Conservation (phyloP, 2,329 filamentous ascomycete genomes). For the Albifimbria verrucaria region DNA sequence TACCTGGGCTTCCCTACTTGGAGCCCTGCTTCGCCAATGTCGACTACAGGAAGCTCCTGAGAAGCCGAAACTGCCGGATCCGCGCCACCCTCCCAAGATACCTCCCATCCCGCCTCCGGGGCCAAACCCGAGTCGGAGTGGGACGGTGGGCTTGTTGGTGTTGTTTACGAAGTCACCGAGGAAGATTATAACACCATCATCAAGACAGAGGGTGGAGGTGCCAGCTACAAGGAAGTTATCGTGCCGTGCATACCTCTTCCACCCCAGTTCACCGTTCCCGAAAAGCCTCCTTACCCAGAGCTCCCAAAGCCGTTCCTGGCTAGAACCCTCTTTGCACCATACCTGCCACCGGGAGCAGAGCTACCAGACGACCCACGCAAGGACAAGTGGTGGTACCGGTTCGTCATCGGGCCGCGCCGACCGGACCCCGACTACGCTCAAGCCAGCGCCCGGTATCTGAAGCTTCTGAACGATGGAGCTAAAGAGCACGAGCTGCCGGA, state of each 20-base stretch:
- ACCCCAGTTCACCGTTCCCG: slow-evolving; percentile 56
- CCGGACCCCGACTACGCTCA: slow-evolving; percentile 73
- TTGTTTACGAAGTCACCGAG: slow-evolving; percentile 90
- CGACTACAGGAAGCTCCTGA: slow-evolving; percentile 52
- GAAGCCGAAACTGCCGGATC: slow-evolving; percentile 29
- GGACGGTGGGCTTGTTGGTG: slow-evolving; percentile 82
- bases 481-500: slow-evolving; percentile 74
- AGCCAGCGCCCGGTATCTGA: slow-evolving; percentile 78
- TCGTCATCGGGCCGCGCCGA: slow-evolving; percentile 46
- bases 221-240: slow-evolving; percentile 78
- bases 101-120: slow-evolving; percentile 17
- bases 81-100: slow-evolving; percentile 24
- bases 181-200: slow-evolving; percentile 83
- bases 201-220: slow-evolving; percentile 83
- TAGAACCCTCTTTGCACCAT: slow-evolving; percentile 77
- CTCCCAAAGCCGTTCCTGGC: slow-evolving; percentile 69
- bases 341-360: slow-evolving; percentile 31
- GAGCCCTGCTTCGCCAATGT: slow-evolving; percentile 95
- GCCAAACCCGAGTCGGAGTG: slow-evolving; percentile 40
- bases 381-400: slow-evolving; percentile 41
- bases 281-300: slow-evolving; percentile 52
- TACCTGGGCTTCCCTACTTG: slow-evolving; percentile 78
- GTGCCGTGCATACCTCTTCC: slow-evolving; percentile 74
- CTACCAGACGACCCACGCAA: slow-evolving; percentile 29
- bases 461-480: slow-evolving; percentile 75